Base-by-base conservation (phyloP, 2,329 filamentous ascomycete species). In the Cytospora chrysosperma region DNA sequence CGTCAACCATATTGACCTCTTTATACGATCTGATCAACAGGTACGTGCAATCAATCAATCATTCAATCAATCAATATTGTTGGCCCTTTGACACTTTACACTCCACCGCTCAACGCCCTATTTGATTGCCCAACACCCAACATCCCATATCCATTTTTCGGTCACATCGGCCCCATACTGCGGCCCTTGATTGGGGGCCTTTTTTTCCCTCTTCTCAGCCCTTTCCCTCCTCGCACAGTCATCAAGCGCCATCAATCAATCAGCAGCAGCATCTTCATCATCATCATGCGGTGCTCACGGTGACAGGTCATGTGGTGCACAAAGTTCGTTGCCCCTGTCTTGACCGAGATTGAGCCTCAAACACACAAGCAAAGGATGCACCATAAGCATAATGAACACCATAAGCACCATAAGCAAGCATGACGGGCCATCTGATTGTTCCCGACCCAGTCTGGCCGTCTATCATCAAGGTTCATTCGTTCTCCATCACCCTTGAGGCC, bases 231-330 rank as follows among this genome's bases (percentile, higher is more conserved):
- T n/a, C 37, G 19, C 37, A n/a, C 37, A 40, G 37, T 40, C 37
- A 47, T 43, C 51, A 55, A 32, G 53, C 58, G 40, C 28, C 50
- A 49, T 60, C 58, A 49, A 21, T 21, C 51, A 49, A 30, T 43
- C 58, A 49, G 27, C 19, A 32, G 15, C 51, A 15, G 15, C 51
- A 17, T 28, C 52, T 24, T 1, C 58, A 61, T 27, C 37, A 40
- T 19, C 5, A n/a, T 59, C 49, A 59, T 59, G 57, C 57, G 19
- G 57, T 32, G 49, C 50, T 52, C 50, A 53, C 47, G 9, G 21
- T 28, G 50, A 30, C 57, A 59, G 34, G 47, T 40, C 57, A 40
- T 21, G 26, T n/a, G 28, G 34, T 43, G 34, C 57, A 60, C 51
- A 60, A 53, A 53, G 50, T 51, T 60, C 26, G 34, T 51, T 53